Evolutionary conservation across 345 rosid genomes (phyloP).

Genomic region (Viola odorata): DNA sequence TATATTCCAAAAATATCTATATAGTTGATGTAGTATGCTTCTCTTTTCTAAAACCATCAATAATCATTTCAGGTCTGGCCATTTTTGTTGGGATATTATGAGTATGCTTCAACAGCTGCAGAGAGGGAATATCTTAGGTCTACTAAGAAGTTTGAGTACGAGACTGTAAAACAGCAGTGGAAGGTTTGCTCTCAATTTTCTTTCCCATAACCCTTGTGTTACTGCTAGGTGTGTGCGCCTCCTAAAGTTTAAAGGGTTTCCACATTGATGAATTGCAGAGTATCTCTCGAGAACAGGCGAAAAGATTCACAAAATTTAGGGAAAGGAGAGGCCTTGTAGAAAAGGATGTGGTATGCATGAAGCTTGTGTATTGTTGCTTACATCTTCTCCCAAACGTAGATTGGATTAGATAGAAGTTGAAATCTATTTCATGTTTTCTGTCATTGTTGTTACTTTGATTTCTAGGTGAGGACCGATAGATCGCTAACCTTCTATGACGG

Average conservation of each 20-base stretch:
- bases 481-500: conserved; percentile 70
- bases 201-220: background rate
- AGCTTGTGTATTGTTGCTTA: conserved; percentile 3
- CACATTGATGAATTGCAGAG: conserved; percentile 40
- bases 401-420: background rate
- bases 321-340: conserved; percentile 89
- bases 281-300: conserved; percentile 86
- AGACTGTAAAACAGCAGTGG: conserved; percentile 86
- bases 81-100: conserved; percentile 73
- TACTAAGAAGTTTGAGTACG: conserved; percentile 61
- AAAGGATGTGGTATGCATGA: conserved; percentile 84
- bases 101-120: conserved; percentile 75
- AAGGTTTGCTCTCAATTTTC: conserved; percentile 42
- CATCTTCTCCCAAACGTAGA: background rate
- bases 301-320: conserved; percentile 85
- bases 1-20: background rate
- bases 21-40: conserved; percentile 8
- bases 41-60: conserved; percentile 12
- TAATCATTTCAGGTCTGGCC: conserved; percentile 68
- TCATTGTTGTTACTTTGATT: conserved; percentile 1
- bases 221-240: background rate
- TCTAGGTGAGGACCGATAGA: conserved; percentile 97
- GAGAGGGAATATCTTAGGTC: conserved; percentile 74
- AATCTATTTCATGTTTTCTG: conserved; percentile 7
- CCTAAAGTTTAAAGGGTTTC: background rate